Evolutionary conservation across 371 early-diverging fungal genomes (phyloP), one percentile per base, ranked within the genome.

Genomic region (Apophysomyces elegans): DNA sequence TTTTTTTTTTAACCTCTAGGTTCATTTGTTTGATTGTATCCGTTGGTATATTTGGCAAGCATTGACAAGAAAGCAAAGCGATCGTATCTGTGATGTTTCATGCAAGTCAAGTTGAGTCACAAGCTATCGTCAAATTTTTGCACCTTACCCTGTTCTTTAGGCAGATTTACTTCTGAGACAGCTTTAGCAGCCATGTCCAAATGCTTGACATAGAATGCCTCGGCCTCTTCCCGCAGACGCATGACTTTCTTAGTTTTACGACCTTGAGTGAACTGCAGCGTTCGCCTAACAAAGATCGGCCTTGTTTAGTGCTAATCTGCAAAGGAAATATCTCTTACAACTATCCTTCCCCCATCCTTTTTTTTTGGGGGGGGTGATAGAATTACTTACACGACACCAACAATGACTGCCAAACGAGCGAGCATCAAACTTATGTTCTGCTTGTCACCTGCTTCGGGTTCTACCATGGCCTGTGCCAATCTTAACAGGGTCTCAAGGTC

Each of bases 321-420:
- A 6, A 14, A 32, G 37, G 57, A 7, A 16, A 1, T 41, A 59
- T 32, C 59, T 14, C 45, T 35, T 26, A 26, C 26, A 3, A 26
- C 32, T 26, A 26, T 26, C 32, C 32, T 26, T 26, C 32, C 32
- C 2, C 32, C 32, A 26, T 26, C 32, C 32, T 26, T 26, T 26
- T 26, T 26, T 26, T 26, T 26, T 26, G 1, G 32, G 32, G n/a
- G n/a, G n/a, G n/a, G n/a, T 2, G 32, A 3, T 26, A 63, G 47
- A 12, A 57, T 12, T 11, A 72, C 69, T 72, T 74, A 80, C 81
- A 77, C 71, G 14, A 73, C 61, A 37, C 82, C 82, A 1, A 72
- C 81, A 16, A 75, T 39, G 7, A 70, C 64, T 38, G 76, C 71
- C 43, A 77, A 54, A n/a, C 66, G 46, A 32, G 70, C 32, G 2